phyloP scores from a whole-genome alignment of 2,329 filamentous ascomycete species.

The Geosmithia putterillii region DNA sequence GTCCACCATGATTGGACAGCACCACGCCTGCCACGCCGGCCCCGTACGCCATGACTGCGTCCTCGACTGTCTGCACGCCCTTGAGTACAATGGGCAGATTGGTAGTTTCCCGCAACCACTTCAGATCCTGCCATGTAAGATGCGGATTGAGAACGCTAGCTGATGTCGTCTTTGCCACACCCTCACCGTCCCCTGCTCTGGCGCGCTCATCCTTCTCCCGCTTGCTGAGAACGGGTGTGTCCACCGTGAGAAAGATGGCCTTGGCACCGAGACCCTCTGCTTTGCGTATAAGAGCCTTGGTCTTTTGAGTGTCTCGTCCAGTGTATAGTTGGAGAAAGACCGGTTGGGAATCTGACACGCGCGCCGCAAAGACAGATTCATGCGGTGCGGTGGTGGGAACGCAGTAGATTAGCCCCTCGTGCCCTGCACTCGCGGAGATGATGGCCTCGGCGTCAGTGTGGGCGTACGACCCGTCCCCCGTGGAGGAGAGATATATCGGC shows the following conservation, averaged over 20 bases:
- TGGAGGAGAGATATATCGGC: slow-evolving; percentile 48
- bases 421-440: slow-evolving; percentile 21
- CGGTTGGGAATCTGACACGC: slow-evolving; percentile 8
- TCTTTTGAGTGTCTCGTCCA: slow-evolving; percentile 39
- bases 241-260: slow-evolving; percentile 46
- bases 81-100: slow-evolving; percentile 24
- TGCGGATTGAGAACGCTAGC: slow-evolving; percentile 30
- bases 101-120: slow-evolving; percentile 42
- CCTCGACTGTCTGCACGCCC: slow-evolving; percentile 15
- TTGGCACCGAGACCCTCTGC: slow-evolving; percentile 33
- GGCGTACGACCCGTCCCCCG: slow-evolving; percentile 46
- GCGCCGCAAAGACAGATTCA: neutral
- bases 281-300: slow-evolving; percentile 32
- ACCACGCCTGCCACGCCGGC: slow-evolving; percentile 55
- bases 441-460: slow-evolving; percentile 42
- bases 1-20: slow-evolving; percentile 58
- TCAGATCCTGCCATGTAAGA: slow-evolving; percentile 44
- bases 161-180: slow-evolving; percentile 34
- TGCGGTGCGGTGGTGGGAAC: slow-evolving; percentile 34
- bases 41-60: slow-evolving; percentile 32
- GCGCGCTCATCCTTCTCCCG: slow-evolving; percentile 34
- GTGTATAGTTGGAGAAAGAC: slow-evolving; percentile 53
- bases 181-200: slow-evolving; percentile 29
- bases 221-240: slow-evolving; percentile 45
- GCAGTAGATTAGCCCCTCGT: slow-evolving; percentile 44